These are phyloP conservation scores for Fusarium sp. DNA, from an alignment of 2,329 filamentous ascomycete genomes.

Conservation along the genomic window DNA sequence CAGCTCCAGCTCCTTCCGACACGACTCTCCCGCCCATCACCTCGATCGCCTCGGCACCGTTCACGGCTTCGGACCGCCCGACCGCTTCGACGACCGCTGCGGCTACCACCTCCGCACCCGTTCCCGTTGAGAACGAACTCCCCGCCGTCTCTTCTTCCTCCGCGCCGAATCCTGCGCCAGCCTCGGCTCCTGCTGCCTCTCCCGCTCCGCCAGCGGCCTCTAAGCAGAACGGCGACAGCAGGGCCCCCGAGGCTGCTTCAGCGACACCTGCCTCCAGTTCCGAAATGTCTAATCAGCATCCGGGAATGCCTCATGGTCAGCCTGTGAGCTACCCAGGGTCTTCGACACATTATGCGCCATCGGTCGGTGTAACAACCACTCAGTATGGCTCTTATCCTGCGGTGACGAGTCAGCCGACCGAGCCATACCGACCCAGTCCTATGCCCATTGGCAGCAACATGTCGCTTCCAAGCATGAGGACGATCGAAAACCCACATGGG, in stretches of 20 bases:
- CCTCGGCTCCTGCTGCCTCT: constrained; percentile 34
- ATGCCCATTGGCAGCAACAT: constrained; percentile 47
- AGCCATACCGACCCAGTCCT: constrained; percentile 47
- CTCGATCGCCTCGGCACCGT: constrained; percentile 33
- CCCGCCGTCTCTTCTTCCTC: constrained; percentile 24
- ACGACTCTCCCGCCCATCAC: constrained; percentile 32
- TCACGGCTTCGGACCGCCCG: constrained; percentile 28
- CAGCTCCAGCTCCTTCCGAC: constrained; percentile 28
- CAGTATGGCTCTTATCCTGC: constrained; percentile 50
- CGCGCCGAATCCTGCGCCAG: constrained; percentile 28
- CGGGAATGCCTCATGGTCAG: constrained; percentile 47
- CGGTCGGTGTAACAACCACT: constrained; percentile 37
- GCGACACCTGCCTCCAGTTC: constrained; percentile 35
- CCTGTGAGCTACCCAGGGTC: constrained; percentile 46
- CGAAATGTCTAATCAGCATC: constrained; percentile 52
- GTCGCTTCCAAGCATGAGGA: constrained; percentile 56
- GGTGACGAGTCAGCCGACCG: constrained; percentile 43
- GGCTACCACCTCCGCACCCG: constrained; percentile 27
- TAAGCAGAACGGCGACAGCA: constrained; percentile 50
- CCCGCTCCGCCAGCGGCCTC: constrained; percentile 32
- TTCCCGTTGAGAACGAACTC: constrained; percentile 29
- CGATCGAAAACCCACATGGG: constrained; percentile 49
- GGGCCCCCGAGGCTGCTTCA: constrained; percentile 44
- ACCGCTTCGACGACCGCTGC: constrained; percentile 35
- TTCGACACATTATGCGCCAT: constrained; percentile 42